Evolutionary conservation across 2,329 filamentous ascomycete species (phyloP), one percentile per base, ranked within the genome.

Genomic region (Coniella vitis): DNA sequence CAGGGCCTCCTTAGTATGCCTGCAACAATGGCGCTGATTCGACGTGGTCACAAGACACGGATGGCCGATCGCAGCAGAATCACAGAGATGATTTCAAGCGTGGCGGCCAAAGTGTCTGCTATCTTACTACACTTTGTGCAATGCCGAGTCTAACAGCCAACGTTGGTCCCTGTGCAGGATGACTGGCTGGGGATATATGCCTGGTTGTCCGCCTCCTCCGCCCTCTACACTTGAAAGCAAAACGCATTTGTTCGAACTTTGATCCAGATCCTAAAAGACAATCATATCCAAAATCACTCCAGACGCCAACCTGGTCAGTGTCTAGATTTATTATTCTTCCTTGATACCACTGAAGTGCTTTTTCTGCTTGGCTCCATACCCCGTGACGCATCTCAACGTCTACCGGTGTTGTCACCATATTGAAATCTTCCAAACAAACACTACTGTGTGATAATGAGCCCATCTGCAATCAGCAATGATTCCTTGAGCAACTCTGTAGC

Each of bases 401-500:
- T 31, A 29, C 34, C 25, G 38, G 31, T 21, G 29, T 10, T 29
- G 10, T 37, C 38, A 10, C 45, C 16, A 39, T 32, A 38, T 41
- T 17, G 49, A 37, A 20, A 29, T 19, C 34, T 20, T n/a, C 7
- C 37, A 49, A n/a, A 38, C 36, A 21, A 37, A 19, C 29, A 38
- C 32, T 22, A 47, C 54, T 57, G 51, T 52, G 60, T 66, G 57
- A 65, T 57, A 63, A 83, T 83, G 79, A 73, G 78, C 56, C 79
- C 80, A 54, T 79, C 78, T 57, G 78, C 78, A 52, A 69, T 79
- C 59, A 38, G 17, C 19, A 70, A 72, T 55, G 67, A 74, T 55
- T 72, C 73, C 38, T 70, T 73, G 45, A 64, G 64, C 46, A 66
- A 67, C 58, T 72, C 73, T 54, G 65, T 70, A 57, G 63, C 63